phyloP scores from a whole-genome alignment of 257 asterid genomes.

The Prunella vulgaris region DNA sequence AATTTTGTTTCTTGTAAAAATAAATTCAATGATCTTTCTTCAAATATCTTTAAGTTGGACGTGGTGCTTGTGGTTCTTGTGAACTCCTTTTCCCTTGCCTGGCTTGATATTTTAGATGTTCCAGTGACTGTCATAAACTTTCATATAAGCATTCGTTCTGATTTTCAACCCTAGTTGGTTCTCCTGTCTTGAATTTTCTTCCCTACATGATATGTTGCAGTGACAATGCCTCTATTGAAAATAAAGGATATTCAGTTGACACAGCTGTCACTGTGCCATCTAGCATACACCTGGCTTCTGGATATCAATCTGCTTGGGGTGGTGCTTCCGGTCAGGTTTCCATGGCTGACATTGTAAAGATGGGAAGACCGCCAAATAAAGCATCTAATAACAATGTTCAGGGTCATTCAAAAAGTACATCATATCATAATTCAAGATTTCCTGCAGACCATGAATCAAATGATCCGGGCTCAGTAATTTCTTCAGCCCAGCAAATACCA shows the following conservation, averaged over 20 bases:
- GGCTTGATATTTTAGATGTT: not conserved
- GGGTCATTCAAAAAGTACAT: slow-evolving; percentile 30
- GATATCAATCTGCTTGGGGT: slow-evolving; percentile 61
- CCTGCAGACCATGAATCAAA: slow-evolving; percentile 38
- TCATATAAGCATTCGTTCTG: not conserved
- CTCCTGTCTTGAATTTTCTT: not conserved
- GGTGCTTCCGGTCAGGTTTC: slow-evolving; percentile 82
- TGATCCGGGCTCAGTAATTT: slow-evolving; percentile 30
- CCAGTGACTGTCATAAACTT: not conserved
- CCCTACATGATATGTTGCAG: slow-evolving; percentile 35
- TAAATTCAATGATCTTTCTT: not conserved
- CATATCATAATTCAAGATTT: slow-evolving; percentile 27
- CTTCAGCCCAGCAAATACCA: slow-evolving; percentile 42
- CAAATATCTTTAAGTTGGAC: not conserved
- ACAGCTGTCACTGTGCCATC: slow-evolving; percentile 41
- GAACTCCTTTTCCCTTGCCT: not conserved
- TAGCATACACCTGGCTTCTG: slow-evolving; percentile 41
- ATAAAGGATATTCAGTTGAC: slow-evolving; percentile 37
- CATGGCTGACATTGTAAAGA: slow-evolving; percentile 98
- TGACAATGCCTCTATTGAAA: slow-evolving; percentile 44
- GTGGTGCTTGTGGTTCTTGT: not conserved
- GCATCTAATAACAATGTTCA: slow-evolving; percentile 37
- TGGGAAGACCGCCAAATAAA: slow-evolving; percentile 73
- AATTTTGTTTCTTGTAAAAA: not conserved
- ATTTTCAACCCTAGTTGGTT: not conserved